Percentiles rank a stretch among this genome's conserved stretches.
These are phyloP conservation scores for Lippia alba DNA, from an alignment of 305 asterid species.

Conservation along the genomic window DNA sequence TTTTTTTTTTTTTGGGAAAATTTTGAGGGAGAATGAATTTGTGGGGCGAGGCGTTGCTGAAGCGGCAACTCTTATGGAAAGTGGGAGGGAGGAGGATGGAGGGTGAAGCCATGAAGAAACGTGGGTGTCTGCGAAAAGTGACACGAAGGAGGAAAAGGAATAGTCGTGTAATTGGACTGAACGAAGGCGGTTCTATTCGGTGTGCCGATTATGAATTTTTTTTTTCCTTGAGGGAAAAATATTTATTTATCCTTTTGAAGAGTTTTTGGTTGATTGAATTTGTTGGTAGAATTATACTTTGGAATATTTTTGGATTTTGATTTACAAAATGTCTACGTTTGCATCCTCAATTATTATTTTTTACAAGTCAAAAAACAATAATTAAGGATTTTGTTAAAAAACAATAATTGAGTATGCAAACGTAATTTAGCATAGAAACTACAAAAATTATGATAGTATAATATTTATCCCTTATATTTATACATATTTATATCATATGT, in stretches of 20 bases:
- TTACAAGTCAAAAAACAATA: no score
- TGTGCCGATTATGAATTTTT: constrained; percentile 16
- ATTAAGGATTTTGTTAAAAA: no score
- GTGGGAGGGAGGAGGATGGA: constrained; percentile 30
- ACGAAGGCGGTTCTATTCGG: constrained; percentile 32
- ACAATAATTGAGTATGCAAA: no score
- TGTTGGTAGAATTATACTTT: no score
- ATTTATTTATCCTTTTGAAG: background rate
- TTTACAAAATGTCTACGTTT: no score
- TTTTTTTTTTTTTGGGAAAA: background rate
- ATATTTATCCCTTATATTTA: no score
- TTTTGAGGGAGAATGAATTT: background rate
- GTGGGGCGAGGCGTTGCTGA: constrained; percentile 31
- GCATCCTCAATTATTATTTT: no score
- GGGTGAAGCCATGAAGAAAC: constrained; percentile 55
- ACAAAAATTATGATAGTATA: no score
- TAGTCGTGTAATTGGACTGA: constrained; percentile 7
- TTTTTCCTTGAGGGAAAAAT: constrained; percentile 4
- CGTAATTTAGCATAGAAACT: no score
- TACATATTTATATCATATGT: no score
- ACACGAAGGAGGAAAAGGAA: constrained; percentile 49
- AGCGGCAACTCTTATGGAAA: constrained; percentile 31
- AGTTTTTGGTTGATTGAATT: background rate
- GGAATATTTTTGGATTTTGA: no score
- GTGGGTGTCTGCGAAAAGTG: constrained; percentile 56